Percentiles rank a stretch among this genome's conserved stretches.
phyloP scores from a whole-genome alignment of 257 asterid species.

The Nicotiana knightiana region DNA sequence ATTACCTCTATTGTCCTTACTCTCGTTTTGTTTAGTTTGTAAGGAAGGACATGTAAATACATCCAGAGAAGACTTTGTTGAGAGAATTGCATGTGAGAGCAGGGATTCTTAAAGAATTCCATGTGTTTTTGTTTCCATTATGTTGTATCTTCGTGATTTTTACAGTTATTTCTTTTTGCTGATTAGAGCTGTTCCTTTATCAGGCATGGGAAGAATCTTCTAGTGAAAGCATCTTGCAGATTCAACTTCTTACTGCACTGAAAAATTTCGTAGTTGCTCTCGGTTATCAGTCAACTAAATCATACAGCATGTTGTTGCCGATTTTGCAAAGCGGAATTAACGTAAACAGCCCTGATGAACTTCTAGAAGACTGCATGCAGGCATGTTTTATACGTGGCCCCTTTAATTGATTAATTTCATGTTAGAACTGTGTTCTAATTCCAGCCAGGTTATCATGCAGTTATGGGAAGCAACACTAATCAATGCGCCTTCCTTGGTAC shows the following conservation, averaged over 20 bases:
- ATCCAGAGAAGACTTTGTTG: not conserved
- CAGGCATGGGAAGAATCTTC: conserved; percentile 97
- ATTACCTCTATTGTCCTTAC: not conserved
- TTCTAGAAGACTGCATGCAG: conserved; percentile 93
- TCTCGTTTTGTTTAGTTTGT: not conserved
- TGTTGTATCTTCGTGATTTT: not conserved
- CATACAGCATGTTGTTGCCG: conserved; percentile 78
- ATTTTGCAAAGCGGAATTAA: conserved; percentile 61
- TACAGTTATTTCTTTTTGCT: conserved; percentile 13
- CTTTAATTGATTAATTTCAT: conserved; percentile 1
- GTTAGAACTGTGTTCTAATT: not conserved
- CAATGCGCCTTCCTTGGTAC: conserved; percentile 79
- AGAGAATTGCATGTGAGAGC: not conserved
- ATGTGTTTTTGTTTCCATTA: not conserved
- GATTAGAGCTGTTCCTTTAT: conserved; percentile 13
- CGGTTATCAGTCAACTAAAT: conserved; percentile 75
- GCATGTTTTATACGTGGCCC: conserved; percentile 29
- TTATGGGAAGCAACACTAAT: conserved; percentile 94
- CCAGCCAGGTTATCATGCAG: conserved; percentile 35
- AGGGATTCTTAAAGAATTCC: not conserved
- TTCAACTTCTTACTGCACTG: conserved; percentile 91
- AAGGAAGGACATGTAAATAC: not conserved
- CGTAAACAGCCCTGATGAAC: conserved; percentile 88
- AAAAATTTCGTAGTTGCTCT: conserved; percentile 87
- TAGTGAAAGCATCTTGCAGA: conserved; percentile 95